Base-by-base conservation (phyloP, 2,329 filamentous ascomycete genomes). In the Cyanodermella asteris region DNA sequence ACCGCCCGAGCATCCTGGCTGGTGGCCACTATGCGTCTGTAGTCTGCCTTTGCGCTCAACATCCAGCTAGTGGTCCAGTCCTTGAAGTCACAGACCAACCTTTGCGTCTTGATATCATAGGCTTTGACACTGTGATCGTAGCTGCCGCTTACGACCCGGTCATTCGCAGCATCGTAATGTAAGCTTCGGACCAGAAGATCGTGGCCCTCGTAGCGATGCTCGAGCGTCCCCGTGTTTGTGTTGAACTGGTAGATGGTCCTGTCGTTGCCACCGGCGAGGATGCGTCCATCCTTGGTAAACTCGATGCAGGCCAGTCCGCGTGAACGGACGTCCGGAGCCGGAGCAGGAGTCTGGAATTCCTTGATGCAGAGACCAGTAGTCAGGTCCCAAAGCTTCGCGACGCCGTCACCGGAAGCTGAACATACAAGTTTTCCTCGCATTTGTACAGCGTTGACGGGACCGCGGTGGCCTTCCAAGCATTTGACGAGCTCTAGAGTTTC, bases 41-140 rank as follows among this genome's bases (percentile, higher is more conserved):
- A 94, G 44, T 97, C 84, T 34, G 77, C 82, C 59, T 93, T 93
- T 25, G 87, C 87, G 34, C 78, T 82, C 30, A 97, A 55, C 41
- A 97, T 90, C 87, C 87, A 97, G 49, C 80, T 91, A 7, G 74
- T 73, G 30, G 91, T 91, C 81, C 82, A 94, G 36, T 76, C 71
- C n/a, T 81, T 76, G 40, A 93, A 84, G 38, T 81, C 72, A 33
- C 90, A 65, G 31, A 84, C 62, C 36, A 80, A 61, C 23, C 70
- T 56, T 17, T 82, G 84, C 3, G 72, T 73, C 34, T 72, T 68
- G 51, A 87, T 74, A 45, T 93, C 76, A 49, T 81, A 93, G 2
- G 94, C 80, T 44, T 90, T 91, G 44, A 97, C 82, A 39, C 84
- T 82, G 38, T 78, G 77, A 45, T 97, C 87, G 46, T 97, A 97